Base-by-base conservation (phyloP, 306 rosid species). In the Spatholobus suberectus region DNA sequence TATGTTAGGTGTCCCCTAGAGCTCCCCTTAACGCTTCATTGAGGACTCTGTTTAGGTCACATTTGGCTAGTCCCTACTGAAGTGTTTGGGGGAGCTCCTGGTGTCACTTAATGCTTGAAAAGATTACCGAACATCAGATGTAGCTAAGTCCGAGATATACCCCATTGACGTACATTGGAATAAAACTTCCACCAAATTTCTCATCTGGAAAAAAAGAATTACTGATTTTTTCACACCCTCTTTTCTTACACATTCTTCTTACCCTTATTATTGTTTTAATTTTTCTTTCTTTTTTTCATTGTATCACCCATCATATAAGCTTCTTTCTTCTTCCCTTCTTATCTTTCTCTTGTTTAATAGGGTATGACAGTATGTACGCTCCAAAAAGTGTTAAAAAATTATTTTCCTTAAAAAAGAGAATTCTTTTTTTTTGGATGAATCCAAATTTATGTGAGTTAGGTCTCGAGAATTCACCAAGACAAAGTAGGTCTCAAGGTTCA, bases 61-160 rank as follows among this genome's bases (percentile, higher is more conserved):
- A 4, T 18, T 63, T 29, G 6, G 32, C 43, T 63, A 15, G 44
- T 37, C 24, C 5, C 5, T 32, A 21, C 41, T 72, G 79, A 81
- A 81, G 79, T 72, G 79, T 81, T 81, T 72, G 73, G 73, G 84
- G 84, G 79, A 71, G 52, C 79, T 58, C 73, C 43, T 1, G 65
- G 40, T 8, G 65, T 1, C 73, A 21, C 21, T 59, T 81, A 54
- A 81, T 59, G 59, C 61, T 4, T 17, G 0, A 8, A 55, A 52
- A n/a, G n/a, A n/a, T n/a, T n/a, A n/a, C n/a, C n/a, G n/a, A n/a
- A n/a, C n/a, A n/a, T n/a, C n/a, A n/a, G n/a, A n/a, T n/a, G n/a
- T n/a, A n/a, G n/a, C n/a, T n/a, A n/a, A n/a, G n/a, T n/a, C n/a
- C n/a, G n/a, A n/a, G n/a, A n/a, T n/a, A n/a, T n/a, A n/a, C n/a